These are phyloP conservation scores for Solanum lignicaule DNA, from an alignment of 257 asterid species.

Conservation along the genomic window DNA sequence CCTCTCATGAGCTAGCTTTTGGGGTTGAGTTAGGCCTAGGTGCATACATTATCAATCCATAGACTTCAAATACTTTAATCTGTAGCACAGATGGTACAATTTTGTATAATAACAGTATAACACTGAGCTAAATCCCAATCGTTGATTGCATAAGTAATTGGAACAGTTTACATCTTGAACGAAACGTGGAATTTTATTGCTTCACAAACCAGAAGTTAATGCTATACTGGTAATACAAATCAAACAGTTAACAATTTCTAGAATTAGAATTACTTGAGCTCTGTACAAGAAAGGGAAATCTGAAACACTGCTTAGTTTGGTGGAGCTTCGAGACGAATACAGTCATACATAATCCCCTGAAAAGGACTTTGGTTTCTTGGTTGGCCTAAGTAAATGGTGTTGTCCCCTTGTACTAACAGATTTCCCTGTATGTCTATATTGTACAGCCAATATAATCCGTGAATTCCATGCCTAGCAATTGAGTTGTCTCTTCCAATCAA, in stretches of 20 bases:
- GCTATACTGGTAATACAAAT: neutral
- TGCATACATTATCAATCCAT: neutral
- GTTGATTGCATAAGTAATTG: neutral
- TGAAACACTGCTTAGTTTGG: neutral
- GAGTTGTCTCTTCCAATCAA: constrained; percentile 73
- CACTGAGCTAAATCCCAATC: neutral
- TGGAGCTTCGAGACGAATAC: constrained; percentile 55
- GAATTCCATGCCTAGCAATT: constrained; percentile 76
- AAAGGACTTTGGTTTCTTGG: constrained; percentile 43
- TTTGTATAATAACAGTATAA: neutral
- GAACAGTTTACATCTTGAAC: neutral
- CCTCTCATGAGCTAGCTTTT: neutral
- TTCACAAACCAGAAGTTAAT: neutral
- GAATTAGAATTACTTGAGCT: neutral
- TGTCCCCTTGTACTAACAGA: constrained; percentile 30
- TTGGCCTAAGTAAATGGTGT: constrained; percentile 49
- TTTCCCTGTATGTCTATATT: constrained; percentile 31
- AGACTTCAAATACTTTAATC: neutral
- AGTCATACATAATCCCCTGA: constrained; percentile 67
- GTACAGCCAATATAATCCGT: constrained; percentile 66
- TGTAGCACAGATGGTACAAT: neutral
- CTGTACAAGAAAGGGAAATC: neutral
- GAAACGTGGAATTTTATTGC: neutral
- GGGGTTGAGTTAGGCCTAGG: neutral
- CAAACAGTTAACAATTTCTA: neutral